A percentile compares a stretch with the other conserved stretches of the same genome.
These are phyloP conservation scores for Venturia asperata DNA, from an alignment of 2,329 filamentous ascomycete genomes.

Conservation along the genomic window DNA sequence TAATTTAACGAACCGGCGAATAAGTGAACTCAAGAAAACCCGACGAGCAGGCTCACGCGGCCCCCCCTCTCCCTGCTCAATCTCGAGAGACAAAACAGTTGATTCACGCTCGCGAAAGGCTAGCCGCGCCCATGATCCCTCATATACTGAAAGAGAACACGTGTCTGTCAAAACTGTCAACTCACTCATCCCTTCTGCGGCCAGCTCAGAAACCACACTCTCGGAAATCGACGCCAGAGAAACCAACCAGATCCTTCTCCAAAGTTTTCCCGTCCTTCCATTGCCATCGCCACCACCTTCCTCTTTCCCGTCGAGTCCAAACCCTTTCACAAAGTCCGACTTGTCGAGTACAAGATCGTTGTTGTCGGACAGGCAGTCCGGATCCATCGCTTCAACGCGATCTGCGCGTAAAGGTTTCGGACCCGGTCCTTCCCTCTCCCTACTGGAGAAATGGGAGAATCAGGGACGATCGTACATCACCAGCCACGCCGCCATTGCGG, in stretches of 20 bases:
- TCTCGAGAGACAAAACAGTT: not conserved
- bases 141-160: not conserved
- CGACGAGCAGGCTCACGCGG: not conserved
- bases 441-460: conserved; percentile 5
- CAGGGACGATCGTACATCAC: not conserved
- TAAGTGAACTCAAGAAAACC: not conserved
- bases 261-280: not conserved
- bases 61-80: not conserved
- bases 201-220: not conserved
- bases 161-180: not conserved
- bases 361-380: not conserved
- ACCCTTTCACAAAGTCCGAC: not conserved
- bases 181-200: not conserved
- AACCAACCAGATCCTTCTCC: not conserved
- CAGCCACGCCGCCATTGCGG: not conserved
- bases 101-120: not conserved
- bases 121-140: not conserved
- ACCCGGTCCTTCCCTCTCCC: not conserved
- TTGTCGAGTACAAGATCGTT: not conserved
- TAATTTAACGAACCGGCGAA: not conserved
- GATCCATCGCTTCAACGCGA: not conserved
- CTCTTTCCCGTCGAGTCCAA: not conserved
- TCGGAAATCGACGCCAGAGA: not conserved
- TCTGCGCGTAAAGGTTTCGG: not conserved
- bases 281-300: not conserved